A percentile compares a stretch with the other conserved stretches of the same genome.
Conservation (phyloP, 2,329 filamentous ascomycete genomes). For the Karstenula rhodostoma region DNA sequence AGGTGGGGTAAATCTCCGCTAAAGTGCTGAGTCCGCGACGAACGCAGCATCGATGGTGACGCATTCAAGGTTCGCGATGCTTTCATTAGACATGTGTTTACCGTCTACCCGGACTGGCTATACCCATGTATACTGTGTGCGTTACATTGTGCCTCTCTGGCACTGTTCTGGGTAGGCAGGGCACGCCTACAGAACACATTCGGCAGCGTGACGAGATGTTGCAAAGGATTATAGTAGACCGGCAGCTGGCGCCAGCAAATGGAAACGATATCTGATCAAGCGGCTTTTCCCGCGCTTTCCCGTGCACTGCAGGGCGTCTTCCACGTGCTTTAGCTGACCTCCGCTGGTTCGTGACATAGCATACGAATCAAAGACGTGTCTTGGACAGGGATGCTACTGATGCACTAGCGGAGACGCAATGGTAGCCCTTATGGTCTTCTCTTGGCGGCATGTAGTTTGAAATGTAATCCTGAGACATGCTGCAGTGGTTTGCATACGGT, state of each 20-base stretch:
- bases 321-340: constrained; percentile 5
- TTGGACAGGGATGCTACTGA: constrained; percentile 6
- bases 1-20: constrained; percentile 7
- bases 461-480: neutral
- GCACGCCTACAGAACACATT: neutral
- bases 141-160: neutral
- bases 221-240: no score
- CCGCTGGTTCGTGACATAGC: neutral
- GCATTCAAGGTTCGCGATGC: neutral
- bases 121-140: no score
- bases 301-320: neutral
- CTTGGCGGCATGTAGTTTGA: neutral
- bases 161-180: neutral
- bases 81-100: neutral
- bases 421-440: neutral
- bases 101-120: neutral
- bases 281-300: neutral
- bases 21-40: no score
- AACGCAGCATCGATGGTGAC: neutral
- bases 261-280: neutral
- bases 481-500: neutral
- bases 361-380: neutral
- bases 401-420: neutral
- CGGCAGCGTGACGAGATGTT: no score
- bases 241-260: neutral